phyloP scores from a whole-genome alignment of 2,329 filamentous ascomycete species.

The Colletotrichum sp. region DNA sequence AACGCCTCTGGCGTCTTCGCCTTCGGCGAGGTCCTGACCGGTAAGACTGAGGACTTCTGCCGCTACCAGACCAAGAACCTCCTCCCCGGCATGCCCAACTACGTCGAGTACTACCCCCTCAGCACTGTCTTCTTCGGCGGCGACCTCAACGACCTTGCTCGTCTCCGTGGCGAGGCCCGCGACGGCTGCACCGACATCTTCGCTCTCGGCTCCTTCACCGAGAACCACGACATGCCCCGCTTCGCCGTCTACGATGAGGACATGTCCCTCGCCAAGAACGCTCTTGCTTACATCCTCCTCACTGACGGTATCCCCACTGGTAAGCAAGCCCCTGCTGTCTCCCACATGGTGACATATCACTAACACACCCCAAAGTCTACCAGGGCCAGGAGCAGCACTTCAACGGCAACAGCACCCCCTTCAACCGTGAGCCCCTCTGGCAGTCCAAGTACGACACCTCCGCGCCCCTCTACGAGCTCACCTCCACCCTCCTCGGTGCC shows the following conservation, averaged over 20 bases:
- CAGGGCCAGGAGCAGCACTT: constrained; percentile 70
- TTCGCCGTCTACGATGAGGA: constrained; percentile 59
- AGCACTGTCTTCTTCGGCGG: constrained; percentile 8
- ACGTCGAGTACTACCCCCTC: constrained; percentile 50
- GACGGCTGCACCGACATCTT: constrained; percentile 28
- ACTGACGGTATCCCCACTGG: constrained; percentile 64
- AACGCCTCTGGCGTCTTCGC: constrained; percentile 61
- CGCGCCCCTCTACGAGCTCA: constrained; percentile 47
- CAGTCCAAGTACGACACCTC: constrained; percentile 53
- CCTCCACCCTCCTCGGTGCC: constrained; percentile 5
- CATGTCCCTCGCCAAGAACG: constrained; percentile 62
- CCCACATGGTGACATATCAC: not conserved
- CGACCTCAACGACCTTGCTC: constrained; percentile 34
- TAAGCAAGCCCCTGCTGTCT: not conserved
- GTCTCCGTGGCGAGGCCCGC: constrained; percentile 12
- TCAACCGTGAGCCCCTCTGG: constrained; percentile 66
- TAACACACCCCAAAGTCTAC: constrained; percentile 49
- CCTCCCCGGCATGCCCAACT: constrained; percentile 67
- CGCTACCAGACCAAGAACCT: constrained; percentile 60
- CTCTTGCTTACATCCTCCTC: constrained; percentile 65
- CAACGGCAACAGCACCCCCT: constrained; percentile 48
- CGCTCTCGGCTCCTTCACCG: constrained; percentile 48
- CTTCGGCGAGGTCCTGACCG: constrained; percentile 66
- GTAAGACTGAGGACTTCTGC: constrained; percentile 53
- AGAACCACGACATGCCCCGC: constrained; percentile 61